Base-by-base conservation (phyloP, 805 yeast genomes). In the Myxozyma nipponensis region DNA sequence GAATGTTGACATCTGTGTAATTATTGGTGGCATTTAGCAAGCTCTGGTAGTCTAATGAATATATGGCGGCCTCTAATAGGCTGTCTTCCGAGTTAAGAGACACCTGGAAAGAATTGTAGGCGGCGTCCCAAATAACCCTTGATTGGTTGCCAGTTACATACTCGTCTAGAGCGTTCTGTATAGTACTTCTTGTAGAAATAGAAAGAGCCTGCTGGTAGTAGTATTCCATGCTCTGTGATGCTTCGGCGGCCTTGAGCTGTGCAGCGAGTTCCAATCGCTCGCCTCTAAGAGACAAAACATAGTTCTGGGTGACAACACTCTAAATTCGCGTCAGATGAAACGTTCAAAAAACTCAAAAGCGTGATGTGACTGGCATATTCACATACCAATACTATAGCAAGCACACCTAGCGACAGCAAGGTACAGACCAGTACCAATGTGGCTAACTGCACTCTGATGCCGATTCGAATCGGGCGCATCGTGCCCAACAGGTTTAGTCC, bases 221-320 rank as follows among this genome's bases (percentile, higher is more conserved):
- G 53, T 73, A 76, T 51, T 77, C 77, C 50, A 86, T 69, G 37
- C 79, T 77, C 67, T 87, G 96, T 47, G 75, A 76, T 19, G 88
- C 72, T 66, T 89, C 96, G 0, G 90, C 77, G 0, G 91, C 80
- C 66, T 87, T 88, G 49, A 89, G 71, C 65, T 85, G 85, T 1
- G 95, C 85, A 19, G 88, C 85, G 39, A 86, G 86, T 60, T 78
- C 78, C 23, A 89, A 70, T 49, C 89, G 76, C 54, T 86, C 89
- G 1, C 82, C 79, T 60, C 95, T 73, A 39, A 85, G 67, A 42
- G 75, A 68, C 26, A 80, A 76, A 52, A 83, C 78, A 55, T 79
- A 83, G 19, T 72, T 66, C 42, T 46, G 55, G 9, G 53, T 46
- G n/a, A 52, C 58, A 36, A 54, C 48, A n/a, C 53, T 3, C 86